Conservation (phyloP, 306 rosid genomes). For the Biancaea sappan region DNA sequence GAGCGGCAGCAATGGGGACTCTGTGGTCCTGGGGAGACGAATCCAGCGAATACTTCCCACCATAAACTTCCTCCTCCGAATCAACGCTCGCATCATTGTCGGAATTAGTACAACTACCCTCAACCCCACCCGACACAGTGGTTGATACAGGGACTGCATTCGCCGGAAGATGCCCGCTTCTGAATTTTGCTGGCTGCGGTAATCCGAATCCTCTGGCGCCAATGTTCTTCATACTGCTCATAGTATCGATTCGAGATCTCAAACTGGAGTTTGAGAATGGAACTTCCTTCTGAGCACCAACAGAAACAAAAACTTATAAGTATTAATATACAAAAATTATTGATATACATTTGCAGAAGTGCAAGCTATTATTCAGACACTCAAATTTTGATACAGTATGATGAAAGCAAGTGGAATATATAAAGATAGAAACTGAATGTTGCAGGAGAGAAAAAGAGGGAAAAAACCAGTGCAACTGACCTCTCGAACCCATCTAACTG, state of each 20-base stretch:
- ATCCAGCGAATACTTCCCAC: constrained; percentile 78
- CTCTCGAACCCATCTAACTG: constrained; percentile 91
- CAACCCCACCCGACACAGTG: constrained; percentile 40
- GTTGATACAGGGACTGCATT: constrained; percentile 60
- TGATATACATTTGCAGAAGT: background rate
- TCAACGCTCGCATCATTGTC: constrained; percentile 64
- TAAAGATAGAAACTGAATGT: background rate
- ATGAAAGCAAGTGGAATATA: background rate
- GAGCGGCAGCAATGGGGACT: constrained; percentile 43
- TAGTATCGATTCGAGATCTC: constrained; percentile 68
- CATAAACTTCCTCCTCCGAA: constrained; percentile 71
- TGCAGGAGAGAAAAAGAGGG: background rate
- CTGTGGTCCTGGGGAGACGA: constrained; percentile 76
- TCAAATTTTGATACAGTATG: constrained; percentile 30
- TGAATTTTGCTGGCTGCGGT: constrained; percentile 84
- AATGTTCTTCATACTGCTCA: constrained; percentile 47
- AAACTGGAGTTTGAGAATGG: constrained; percentile 44
- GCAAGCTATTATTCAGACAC: constrained; percentile 2
- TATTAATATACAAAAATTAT: background rate
- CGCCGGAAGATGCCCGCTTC: constrained; percentile 86
- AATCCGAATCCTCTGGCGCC: constrained; percentile 72
- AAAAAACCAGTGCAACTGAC: constrained; percentile 39
- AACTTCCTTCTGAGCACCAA: constrained; percentile 51
- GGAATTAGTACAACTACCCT: constrained; percentile 64
- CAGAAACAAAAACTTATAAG: constrained; percentile 31